Base-by-base conservation (phyloP, 2,329 filamentous ascomycete species). In the Colletotrichum abscissum region DNA sequence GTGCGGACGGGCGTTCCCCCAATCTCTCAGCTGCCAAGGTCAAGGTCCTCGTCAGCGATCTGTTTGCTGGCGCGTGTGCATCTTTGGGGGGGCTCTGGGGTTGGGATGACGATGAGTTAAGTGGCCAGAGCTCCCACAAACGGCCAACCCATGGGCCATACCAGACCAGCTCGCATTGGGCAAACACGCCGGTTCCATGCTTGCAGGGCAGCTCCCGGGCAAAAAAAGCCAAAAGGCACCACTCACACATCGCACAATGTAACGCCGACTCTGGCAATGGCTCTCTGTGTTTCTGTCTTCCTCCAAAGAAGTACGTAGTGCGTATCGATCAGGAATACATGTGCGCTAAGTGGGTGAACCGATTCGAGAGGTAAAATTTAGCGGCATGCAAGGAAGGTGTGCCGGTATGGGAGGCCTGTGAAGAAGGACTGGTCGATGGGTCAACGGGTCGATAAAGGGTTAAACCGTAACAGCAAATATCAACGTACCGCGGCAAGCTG, bases 341-440 rank as follows among this genome's bases (percentile, higher is more conserved):
- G 59, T 22, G 26, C 24, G 26, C n/a, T 63, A 12, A 14, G 9
- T 14, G 16, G 26, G 24, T 12, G 22, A 19, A n/a, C 19, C 24
- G 16, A 62, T 14, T 59, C 56, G 11, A 33, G 12, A 35, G 28
- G 16, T 35, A 8, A 33, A 19, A 35, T 22, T 54, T 54, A 54
- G 60, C 42, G 60, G 26, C 60, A 35, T 54, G 60, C 46, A 52
- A 33, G 60, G 7, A 49, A 49, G 7, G 7, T 42, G 42, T 16
- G 49, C 46, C 38, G 28, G 46, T 16, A 63, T 63, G 60, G 46
- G 60, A 63, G 60, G 60, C 60, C 60, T 54, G 42, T 28, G 60
- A 54, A 46, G 33, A 46, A 49, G 42, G 28, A 30, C 5, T 11
- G 26, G 42, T n/a, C 42, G 12, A 49, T 12, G 42, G 42, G n/a